Evolutionary conservation across 805 yeast species (phyloP), one percentile per base, ranked within the genome.

Genomic region (Teunomyces tritomae): DNA sequence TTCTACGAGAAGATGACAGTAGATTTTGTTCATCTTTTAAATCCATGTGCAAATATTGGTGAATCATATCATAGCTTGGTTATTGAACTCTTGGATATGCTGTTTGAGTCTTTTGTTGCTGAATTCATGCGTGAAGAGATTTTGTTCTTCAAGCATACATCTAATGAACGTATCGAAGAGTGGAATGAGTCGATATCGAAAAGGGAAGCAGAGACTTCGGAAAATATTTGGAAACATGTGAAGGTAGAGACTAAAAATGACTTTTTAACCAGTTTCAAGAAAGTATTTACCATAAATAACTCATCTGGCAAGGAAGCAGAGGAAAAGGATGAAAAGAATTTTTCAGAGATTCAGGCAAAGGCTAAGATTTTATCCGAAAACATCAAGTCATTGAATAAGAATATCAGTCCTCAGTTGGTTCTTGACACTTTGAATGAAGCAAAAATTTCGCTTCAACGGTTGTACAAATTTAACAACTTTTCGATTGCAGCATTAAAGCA

Each of bases 361-460:
- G 78, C 90, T 26, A 89, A 87, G 51, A 82, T 91, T 28, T 74
- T 92, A 58, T 82, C 83, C 26, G 84, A 81, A 33, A 88, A 88
- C 53, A 77, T 94, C 51, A 84, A 83, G 53, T 84, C 87, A 13
- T 80, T 94, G 57, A 87, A 85, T 57, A 76, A 84, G 4, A 80
- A 88, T 28, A 84, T 92, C 50, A 87, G 90, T 57, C 79, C 92
- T 43, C 96, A 91, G 59, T 71, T 92, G 41, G 85, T 92, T 1
- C 78, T 88, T 50, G 78, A 80, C 43, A 74, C 88, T 7, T 70
- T 91, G 45, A 87, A 85, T 53, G 79, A 78, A 28, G 92, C 92
- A 4, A 82, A 83, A 51, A 69, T 71, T 8, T 77, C 85, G 26
- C 78, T 88, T 14, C 84, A 81, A 44, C 65, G 90, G 34, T 75